Conservation (phyloP, 345 rosid species). For the Eucalyptus polybractea region DNA sequence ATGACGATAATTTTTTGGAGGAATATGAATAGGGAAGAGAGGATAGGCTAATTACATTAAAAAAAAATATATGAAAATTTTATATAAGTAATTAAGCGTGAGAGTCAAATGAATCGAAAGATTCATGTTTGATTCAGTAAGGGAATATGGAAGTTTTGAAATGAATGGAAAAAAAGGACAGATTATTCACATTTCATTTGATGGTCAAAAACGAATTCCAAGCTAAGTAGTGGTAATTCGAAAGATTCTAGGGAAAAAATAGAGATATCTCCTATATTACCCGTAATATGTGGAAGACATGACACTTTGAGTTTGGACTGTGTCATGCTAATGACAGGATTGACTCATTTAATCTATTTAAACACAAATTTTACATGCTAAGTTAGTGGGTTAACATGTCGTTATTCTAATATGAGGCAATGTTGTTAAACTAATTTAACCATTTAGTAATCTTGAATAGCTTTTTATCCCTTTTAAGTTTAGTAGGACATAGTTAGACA, state of each 20-base stretch:
- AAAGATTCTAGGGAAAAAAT: accelerated
- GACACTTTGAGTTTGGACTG: neutral
- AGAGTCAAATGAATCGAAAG: too few relatives aligned
- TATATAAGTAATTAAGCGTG: too few relatives aligned
- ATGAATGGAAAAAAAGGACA: too few relatives aligned
- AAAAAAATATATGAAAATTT: accelerated
- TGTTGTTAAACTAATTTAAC: neutral
- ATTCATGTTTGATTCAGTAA: too few relatives aligned
- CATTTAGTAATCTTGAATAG: neutral
- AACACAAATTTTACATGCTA: neutral
- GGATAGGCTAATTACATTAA: too few relatives aligned
- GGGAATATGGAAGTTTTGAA: too few relatives aligned
- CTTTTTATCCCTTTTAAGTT: neutral
- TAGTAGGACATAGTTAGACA: neutral
- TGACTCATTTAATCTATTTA: neutral
- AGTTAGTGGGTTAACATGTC: neutral
- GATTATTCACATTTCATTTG: too few relatives aligned
- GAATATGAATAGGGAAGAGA: too few relatives aligned
- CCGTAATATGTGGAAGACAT: accelerated
- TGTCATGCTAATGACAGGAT: neutral
- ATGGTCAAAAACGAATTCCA: too few relatives aligned
- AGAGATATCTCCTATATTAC: accelerated
- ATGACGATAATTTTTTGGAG: too few relatives aligned
- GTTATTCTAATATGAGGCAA: accelerated
- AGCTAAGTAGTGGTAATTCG: accelerated